Evolutionary conservation across 306 rosid species (phyloP).

Genomic region (Mucuna pruriens): DNA sequence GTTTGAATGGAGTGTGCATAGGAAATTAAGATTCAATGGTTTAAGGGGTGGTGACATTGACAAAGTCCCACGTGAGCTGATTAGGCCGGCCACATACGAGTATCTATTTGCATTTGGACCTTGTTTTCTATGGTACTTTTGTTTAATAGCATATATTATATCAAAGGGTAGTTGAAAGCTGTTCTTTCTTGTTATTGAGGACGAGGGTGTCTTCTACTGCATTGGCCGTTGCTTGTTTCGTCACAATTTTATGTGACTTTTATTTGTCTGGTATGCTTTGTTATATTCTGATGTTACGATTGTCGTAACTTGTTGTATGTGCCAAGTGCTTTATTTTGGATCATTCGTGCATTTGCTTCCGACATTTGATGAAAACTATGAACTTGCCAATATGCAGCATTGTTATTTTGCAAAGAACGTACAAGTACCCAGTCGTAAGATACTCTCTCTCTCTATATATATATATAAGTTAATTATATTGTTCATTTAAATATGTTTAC

Average conservation of each 20-base stretch:
- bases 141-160: slow-evolving; percentile 13
- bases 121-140: slow-evolving; percentile 15
- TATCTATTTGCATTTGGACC: slow-evolving; percentile 20
- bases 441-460: neutral
- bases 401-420: neutral
- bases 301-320: neutral
- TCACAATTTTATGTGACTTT: slow-evolving; percentile 4
- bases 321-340: neutral
- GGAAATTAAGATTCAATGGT: slow-evolving; percentile 30
- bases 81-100: slow-evolving; percentile 50
- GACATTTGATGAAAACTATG: slow-evolving; percentile 31
- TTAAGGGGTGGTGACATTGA: slow-evolving; percentile 34
- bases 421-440: neutral
- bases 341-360: neutral
- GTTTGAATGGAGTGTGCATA: neutral
- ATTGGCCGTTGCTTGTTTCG: neutral
- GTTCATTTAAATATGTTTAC: too few species aligned
- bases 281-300: neutral
- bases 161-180: slow-evolving; percentile 1
- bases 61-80: slow-evolving; percentile 54
- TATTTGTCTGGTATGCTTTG: slow-evolving; percentile 19
- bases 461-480: neutral
- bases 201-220: slow-evolving; percentile 29
- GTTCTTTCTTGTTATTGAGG: slow-evolving; percentile 34
- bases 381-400: neutral